These are phyloP conservation scores for Clitopilus hobsonii DNA, from an alignment of 768 basidiomycete species.

Conservation along the genomic window DNA sequence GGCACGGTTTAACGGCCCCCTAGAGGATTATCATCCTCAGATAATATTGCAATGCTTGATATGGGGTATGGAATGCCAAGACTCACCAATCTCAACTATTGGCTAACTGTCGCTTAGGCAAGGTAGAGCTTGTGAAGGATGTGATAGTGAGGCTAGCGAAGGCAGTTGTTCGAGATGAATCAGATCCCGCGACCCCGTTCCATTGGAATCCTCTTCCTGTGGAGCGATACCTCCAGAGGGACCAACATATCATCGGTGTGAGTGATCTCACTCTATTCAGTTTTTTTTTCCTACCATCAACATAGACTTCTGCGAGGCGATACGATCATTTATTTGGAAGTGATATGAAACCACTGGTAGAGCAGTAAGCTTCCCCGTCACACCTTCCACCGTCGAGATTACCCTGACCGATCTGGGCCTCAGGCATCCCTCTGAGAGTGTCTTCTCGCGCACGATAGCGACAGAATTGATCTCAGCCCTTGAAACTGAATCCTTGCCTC, in stretches of 20 bases:
- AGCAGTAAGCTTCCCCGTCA: too few species aligned
- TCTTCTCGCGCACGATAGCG: constrained; percentile 60
- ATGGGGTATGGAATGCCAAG: constrained; percentile 58
- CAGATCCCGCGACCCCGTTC: background rate
- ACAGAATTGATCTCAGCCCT: constrained; percentile 57
- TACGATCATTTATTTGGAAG: constrained; percentile 54
- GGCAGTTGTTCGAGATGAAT: constrained; percentile 19
- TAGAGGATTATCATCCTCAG: constrained; percentile 91
- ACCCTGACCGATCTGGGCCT: constrained; percentile 7
- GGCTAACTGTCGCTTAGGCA: constrained; percentile 43
- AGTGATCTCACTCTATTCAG: too few species aligned
- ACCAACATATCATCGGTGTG: constrained; percentile 8
- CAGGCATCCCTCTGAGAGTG: constrained; percentile 43
- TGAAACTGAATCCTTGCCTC: constrained; percentile 59
- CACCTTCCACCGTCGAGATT: too few species aligned
- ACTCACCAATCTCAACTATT: background rate
- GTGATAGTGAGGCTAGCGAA: constrained; percentile 67
- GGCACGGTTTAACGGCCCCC: constrained; percentile 77
- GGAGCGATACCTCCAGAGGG: constrained; percentile 50
- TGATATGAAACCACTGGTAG: too few species aligned
- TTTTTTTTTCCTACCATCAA: too few species aligned
- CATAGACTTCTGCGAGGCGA: constrained; percentile 31
- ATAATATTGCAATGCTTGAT: constrained; percentile 88
- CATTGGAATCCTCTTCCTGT: constrained; percentile 51
- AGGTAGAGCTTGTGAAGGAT: constrained; percentile 79